phyloP scores from a whole-genome alignment of 2,329 filamentous ascomycete species.

The Dothideomycetes sp. region DNA sequence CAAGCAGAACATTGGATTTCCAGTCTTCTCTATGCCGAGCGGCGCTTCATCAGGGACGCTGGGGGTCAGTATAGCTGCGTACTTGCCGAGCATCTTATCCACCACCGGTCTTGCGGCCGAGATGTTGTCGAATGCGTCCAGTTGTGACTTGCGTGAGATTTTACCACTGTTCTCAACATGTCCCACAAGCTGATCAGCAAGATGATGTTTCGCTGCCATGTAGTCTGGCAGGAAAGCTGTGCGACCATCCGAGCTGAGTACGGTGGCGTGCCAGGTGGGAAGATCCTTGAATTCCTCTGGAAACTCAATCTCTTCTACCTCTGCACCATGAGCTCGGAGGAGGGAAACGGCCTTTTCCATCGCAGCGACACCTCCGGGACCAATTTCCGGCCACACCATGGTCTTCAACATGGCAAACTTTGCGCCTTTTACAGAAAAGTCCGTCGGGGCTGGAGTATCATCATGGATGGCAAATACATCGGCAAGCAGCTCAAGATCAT shows the following conservation, averaged over 20 bases:
- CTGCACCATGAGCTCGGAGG: constrained; percentile 40
- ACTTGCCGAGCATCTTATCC: constrained; percentile 44
- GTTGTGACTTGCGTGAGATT: constrained; percentile 38
- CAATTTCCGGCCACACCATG: constrained; percentile 39
- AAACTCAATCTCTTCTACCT: constrained; percentile 48
- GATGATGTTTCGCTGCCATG: constrained; percentile 35
- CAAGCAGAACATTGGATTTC: constrained; percentile 41
- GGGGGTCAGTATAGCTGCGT: constrained; percentile 49
- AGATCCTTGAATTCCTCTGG: constrained; percentile 41
- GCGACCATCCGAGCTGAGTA: constrained; percentile 46
- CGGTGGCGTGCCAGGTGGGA: constrained; percentile 43
- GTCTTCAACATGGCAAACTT: constrained; percentile 50
- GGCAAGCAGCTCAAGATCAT: constrained; percentile 49
- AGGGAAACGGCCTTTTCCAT: constrained; percentile 27
- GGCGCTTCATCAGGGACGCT: constrained; percentile 54
- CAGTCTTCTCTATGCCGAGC: constrained; percentile 44
- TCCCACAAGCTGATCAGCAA: constrained; percentile 37
- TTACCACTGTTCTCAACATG: constrained; percentile 43
- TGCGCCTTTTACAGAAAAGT: constrained; percentile 36
- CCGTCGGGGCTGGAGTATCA: constrained; percentile 29
- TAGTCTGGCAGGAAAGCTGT: constrained; percentile 49
- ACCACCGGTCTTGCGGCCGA: constrained; percentile 46
- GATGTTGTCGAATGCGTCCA: constrained; percentile 48
- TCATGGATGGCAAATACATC: constrained; percentile 47
- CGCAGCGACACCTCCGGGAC: constrained; percentile 28